phyloP scores from a whole-genome alignment of 352 stramenopile genomes.

The Pythium utonaiense region DNA sequence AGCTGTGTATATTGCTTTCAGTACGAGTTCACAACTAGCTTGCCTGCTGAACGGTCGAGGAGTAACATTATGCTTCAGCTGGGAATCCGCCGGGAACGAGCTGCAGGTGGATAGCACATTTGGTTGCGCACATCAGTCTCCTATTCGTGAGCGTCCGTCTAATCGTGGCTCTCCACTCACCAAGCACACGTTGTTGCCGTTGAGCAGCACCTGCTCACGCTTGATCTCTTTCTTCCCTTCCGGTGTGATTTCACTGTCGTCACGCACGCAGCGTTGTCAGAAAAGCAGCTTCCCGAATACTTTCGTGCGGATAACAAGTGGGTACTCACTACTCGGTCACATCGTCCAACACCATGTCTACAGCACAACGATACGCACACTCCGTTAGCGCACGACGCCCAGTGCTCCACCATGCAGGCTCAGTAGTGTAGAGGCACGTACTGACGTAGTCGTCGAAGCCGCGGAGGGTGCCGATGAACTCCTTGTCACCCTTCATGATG shows the following conservation, averaged over 20 bases:
- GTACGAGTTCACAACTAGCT: not conserved
- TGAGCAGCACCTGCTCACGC: constrained; percentile 96
- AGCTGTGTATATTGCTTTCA: not conserved
- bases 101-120: constrained; percentile 24
- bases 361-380: not conserved
- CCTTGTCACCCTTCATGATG: constrained; percentile 98
- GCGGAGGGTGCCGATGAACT: constrained; percentile 92
- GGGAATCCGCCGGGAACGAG: constrained; percentile 80
- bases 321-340: constrained; percentile 91
- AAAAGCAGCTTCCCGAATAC: not conserved
- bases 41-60: not conserved
- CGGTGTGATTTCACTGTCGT: constrained; percentile 74
- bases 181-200: constrained; percentile 97
- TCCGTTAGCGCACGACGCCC: not conserved
- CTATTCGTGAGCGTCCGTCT: not conserved
- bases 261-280: not conserved
- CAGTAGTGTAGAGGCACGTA: constrained; percentile 36
- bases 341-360: constrained; percentile 93
- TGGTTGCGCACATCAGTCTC: not conserved
- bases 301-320: not conserved
- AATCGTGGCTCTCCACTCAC: constrained; percentile 27
- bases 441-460: constrained; percentile 98
- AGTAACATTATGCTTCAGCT: constrained; percentile 16
- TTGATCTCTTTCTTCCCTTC: constrained; percentile 86
- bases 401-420: no score